A percentile compares a stretch with the other conserved stretches of the same genome.
Conservation (phyloP, 108 stramenopile species). For the Conticribra weissflogii region DNA sequence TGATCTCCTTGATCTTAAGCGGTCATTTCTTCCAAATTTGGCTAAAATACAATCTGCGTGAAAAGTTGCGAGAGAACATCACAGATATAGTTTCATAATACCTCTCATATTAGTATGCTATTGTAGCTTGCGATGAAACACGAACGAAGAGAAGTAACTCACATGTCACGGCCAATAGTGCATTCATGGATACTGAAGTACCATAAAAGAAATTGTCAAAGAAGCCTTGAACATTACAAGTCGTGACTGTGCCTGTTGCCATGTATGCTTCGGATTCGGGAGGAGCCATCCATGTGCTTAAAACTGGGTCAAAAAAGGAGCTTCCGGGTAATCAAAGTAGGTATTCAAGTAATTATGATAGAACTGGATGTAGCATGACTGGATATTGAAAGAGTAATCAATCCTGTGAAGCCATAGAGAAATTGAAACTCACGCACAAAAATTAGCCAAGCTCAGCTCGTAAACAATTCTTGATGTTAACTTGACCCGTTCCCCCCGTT, state of each 20-base stretch:
- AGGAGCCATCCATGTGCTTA: slow-evolving; percentile 48
- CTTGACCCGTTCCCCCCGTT: background rate
- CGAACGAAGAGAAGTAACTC: background rate
- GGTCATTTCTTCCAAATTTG: slow-evolving; percentile 30
- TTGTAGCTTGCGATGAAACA: too few species aligned
- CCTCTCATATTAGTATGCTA: too few species aligned
- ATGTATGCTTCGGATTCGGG: slow-evolving; percentile 21
- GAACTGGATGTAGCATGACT: background rate
- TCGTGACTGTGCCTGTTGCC: slow-evolving; percentile 20
- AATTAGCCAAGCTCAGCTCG: background rate
- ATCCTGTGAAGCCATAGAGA: background rate
- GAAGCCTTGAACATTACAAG: slow-evolving; percentile 41
- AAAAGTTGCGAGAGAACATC: background rate
- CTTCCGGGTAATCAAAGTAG: background rate
- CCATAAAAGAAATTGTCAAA: slow-evolving; percentile 39
- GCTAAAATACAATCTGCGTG: slow-evolving; percentile 28
- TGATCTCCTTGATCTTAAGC: slow-evolving; percentile 6
- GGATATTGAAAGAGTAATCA: too few species aligned
- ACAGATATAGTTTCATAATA: too few species aligned
- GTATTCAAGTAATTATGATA: background rate
- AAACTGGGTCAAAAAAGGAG: background rate
- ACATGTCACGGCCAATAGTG: slow-evolving; percentile 1
- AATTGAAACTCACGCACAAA: background rate
- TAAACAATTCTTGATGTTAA: background rate
- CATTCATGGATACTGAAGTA: slow-evolving; percentile 17